Evolutionary conservation across 768 basidiomycete genomes (phyloP).

Genomic region (Nidularia pulvinata): DNA sequence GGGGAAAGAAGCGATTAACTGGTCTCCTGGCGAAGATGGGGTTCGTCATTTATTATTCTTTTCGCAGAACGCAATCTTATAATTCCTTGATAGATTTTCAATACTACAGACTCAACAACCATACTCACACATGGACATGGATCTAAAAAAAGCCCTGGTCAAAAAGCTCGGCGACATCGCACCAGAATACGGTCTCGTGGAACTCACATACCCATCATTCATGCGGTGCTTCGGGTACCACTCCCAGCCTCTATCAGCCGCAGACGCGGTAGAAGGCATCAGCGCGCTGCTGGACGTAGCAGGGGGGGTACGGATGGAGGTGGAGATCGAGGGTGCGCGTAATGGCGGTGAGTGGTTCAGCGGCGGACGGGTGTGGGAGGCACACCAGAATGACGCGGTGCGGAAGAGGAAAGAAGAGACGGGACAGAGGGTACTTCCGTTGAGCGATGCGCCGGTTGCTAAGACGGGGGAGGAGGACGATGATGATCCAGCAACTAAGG

Average conservation of each 20-base stretch:
- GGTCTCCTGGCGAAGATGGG: constrained; percentile 99
- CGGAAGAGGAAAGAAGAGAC: constrained; percentile 29
- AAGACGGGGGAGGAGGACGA: constrained; percentile 29
- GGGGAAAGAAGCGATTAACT: constrained; percentile 84
- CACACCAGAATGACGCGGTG: too few relatives aligned
- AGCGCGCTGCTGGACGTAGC: constrained; percentile 90
- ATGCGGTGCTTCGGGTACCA: constrained; percentile 90
- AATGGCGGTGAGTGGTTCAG: constrained; percentile 99
- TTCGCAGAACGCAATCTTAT: too few relatives aligned
- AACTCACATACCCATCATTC: constrained; percentile 94
- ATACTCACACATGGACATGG: constrained; percentile 96
- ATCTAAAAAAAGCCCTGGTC: constrained; percentile 80
- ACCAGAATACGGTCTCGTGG: constrained; percentile 93
- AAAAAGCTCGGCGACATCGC: constrained; percentile 87
- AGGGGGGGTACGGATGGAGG: constrained; percentile 85
- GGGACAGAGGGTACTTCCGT: constrained; percentile 13
- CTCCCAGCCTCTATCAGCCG: constrained; percentile 84
- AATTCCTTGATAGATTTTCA: constrained; percentile 82
- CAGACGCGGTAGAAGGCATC: constrained; percentile 91
- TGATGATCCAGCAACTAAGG: constrained; percentile 16
- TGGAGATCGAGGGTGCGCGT: constrained; percentile 85
- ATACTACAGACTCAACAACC: constrained; percentile 93
- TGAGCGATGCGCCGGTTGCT: neutral
- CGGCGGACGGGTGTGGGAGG: constrained; percentile 77
- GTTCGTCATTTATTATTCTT: constrained; percentile 53